Conservation (phyloP, 2,329 filamentous ascomycete species). For the Magnaporthiopsis incrustans region DNA sequence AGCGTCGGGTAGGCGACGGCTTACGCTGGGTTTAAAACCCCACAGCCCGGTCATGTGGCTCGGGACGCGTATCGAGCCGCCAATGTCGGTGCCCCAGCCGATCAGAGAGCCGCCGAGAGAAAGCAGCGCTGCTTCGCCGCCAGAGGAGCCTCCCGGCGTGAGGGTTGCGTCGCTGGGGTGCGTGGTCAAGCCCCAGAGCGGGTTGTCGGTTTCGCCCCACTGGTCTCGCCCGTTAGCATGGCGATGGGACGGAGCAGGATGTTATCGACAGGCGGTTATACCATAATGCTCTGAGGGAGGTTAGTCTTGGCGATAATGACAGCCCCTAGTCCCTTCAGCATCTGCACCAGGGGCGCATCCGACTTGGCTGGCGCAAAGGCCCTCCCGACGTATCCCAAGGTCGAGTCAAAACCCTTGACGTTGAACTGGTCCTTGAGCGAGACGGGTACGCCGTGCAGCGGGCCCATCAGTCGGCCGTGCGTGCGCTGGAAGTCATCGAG, state of each 20-base stretch:
- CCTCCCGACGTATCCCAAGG: slow-evolving; percentile 15
- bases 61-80: slow-evolving; percentile 8
- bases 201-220: slow-evolving; percentile 23
- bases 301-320: slow-evolving; percentile 19
- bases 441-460: slow-evolving; percentile 37
- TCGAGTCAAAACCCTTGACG: slow-evolving; percentile 24
- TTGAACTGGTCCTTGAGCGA: slow-evolving; percentile 27
- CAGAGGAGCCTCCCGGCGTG: slow-evolving; percentile 28
- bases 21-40: slow-evolving; percentile 38
- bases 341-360: slow-evolving; percentile 8
- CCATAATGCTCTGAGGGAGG: slow-evolving; percentile 20
- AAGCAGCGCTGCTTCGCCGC: slow-evolving; percentile 28
- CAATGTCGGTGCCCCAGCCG: slow-evolving; percentile 29
- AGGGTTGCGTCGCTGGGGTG: slow-evolving; percentile 26
- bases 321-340: slow-evolving; percentile 19
- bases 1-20: too few species aligned
- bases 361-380: not conserved
- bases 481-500: slow-evolving; percentile 16
- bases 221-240: too few species aligned
- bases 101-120: slow-evolving; percentile 25
- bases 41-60: slow-evolving; percentile 35
- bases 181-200: slow-evolving; percentile 24
- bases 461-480: slow-evolving; percentile 23
- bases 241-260: too few species aligned
- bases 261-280: too few species aligned